Base-by-base conservation (phyloP, 2,329 filamentous ascomycete genomes). In the Fusarium domesticum region DNA sequence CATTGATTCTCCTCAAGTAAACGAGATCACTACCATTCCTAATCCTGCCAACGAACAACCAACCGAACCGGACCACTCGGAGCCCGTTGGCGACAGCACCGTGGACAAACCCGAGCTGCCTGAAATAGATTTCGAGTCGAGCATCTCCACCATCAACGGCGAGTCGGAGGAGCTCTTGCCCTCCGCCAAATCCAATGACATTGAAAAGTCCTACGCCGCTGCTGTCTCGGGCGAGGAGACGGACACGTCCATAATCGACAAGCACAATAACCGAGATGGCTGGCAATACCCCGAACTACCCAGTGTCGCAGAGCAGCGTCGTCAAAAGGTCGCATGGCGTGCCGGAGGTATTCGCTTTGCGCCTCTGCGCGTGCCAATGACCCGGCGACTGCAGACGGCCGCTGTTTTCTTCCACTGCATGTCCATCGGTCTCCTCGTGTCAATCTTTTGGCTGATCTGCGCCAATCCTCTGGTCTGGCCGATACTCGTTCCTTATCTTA, bases 401-500 rank as follows among this genome's bases (percentile, higher is more conserved):
- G 80, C 92, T 4, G 86, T 91, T 11, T 72, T 91, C 7, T 77
- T 82, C 56, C 87, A 91, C 66, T 87, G 81, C 49, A 75, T 88
- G 54, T 81, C 78, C 43, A 85, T 91, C 49, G 78, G 81, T n/a
- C 69, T 81, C 18, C 77, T 81, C 56, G 76, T 95, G 5, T 86
- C 88, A 5, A 66, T 84, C 45, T 97, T 97, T 74, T 96, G 95
- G 73, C 86, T 95, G 62, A 81, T 91, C 25, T 95, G 90, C 68
- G 86, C 89, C 43, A 91, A 95, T 44, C 93, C 93, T 1, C 72
- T 97, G n/a, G 81, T 85, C 37, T 98, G 93, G 93, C 92, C 92
- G 2, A 69, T 85, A 33, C 63, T 85, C 16, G 72, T 84, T 6
- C 73, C 89, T 0, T 97, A 97, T 60, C 76, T 95, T 33, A 75